A percentile compares a stretch with the other conserved stretches of the same genome.
These are phyloP conservation scores for Rhodotorula sp. DNA, from an alignment of 1,284 basidiomycete genomes.

Conservation along the genomic window DNA sequence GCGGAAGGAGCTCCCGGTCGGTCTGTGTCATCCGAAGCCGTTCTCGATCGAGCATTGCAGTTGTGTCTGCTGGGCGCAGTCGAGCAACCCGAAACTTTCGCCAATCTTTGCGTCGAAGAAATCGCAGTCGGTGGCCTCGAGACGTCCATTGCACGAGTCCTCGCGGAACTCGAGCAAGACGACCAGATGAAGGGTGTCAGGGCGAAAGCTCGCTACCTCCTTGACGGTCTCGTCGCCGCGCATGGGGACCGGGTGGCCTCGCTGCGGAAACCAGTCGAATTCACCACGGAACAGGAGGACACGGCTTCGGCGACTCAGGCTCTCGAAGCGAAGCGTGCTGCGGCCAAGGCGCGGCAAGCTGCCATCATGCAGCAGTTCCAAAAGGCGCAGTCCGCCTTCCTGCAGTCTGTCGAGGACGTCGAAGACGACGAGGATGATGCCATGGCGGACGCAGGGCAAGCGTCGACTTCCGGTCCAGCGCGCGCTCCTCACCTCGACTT, in stretches of 20 bases:
- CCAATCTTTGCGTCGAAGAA: conserved; percentile 41
- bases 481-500: conserved; percentile 51
- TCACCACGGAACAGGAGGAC: background rate
- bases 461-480: background rate
- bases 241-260: conserved; percentile 59
- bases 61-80: conserved; percentile 77
- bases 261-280: conserved; percentile 42
- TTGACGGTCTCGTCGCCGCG: conserved; percentile 60
- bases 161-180: conserved; percentile 59
- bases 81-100: conserved; percentile 65
- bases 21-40: conserved; percentile 60
- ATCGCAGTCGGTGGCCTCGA: background rate
- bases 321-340: conserved; percentile 65
- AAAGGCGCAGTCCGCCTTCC: conserved; percentile 78
- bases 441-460: conserved; percentile 59
- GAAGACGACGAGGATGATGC: conserved; percentile 64
- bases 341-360: conserved; percentile 79
- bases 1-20: background rate
- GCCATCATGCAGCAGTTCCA: conserved; percentile 92
- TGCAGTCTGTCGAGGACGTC: conserved; percentile 48
- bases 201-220: conserved; percentile 70
- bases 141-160: conserved; percentile 52
- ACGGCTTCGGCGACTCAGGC: conserved; percentile 7
- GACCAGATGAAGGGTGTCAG: conserved; percentile 58
- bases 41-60: conserved; percentile 84